Conservation (phyloP, 2,329 filamentous ascomycete genomes). For the Alternaria metachromatica region DNA sequence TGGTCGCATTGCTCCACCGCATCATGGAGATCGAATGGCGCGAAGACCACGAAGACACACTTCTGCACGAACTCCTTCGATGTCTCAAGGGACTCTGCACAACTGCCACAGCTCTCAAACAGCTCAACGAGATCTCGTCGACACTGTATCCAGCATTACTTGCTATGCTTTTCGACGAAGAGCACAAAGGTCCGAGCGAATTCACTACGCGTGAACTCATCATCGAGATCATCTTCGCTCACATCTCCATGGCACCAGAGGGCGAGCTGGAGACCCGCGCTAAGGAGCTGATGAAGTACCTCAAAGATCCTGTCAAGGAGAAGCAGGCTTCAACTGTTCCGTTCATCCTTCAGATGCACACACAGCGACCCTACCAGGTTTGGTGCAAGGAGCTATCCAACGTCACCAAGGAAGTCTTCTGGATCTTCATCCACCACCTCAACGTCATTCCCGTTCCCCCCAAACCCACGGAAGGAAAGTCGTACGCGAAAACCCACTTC, state of each 20-base stretch:
- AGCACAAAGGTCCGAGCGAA: constrained; percentile 96
- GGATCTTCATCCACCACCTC: constrained; percentile 96
- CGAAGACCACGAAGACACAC: constrained; percentile 92
- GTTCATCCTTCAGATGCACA: constrained; percentile 90
- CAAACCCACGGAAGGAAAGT: constrained; percentile 25
- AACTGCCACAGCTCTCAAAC: constrained; percentile 82
- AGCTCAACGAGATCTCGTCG: constrained; percentile 78
- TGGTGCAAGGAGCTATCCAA: constrained; percentile 93
- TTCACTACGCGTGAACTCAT: constrained; percentile 93
- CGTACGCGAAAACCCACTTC: constrained; percentile 72
- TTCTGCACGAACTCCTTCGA: constrained; percentile 89
- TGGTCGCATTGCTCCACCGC: constrained; percentile 84
- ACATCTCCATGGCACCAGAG: constrained; percentile 69
- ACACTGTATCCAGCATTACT: constrained; percentile 86
- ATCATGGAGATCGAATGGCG: constrained; percentile 97
- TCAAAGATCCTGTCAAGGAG: constrained; percentile 75
- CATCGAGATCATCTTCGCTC: constrained; percentile 86
- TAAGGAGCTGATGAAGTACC: constrained; percentile 75
- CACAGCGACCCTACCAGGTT: constrained; percentile 84
- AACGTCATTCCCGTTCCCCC: constrained; percentile 78
- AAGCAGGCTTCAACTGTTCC: constrained; percentile 78
- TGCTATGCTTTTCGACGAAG: constrained; percentile 93
- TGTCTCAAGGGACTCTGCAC: constrained; percentile 96
- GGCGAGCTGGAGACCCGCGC: constrained; percentile 72
- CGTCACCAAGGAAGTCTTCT: constrained; percentile 98